phyloP scores from a whole-genome alignment of 352 stramenopile species.

The Pythium rhizo-oryzae region DNA sequence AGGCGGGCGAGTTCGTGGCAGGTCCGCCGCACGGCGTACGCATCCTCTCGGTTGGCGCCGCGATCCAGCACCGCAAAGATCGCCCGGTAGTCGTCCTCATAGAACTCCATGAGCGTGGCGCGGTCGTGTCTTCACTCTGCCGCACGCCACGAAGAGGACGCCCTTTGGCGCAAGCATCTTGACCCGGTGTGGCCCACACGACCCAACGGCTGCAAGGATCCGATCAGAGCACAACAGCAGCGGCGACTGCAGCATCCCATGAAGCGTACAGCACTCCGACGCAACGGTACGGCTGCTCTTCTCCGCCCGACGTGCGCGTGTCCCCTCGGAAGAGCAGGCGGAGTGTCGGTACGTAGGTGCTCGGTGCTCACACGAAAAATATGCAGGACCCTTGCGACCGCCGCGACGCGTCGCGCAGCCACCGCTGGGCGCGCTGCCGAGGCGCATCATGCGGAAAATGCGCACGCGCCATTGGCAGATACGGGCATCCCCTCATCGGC shows the following conservation, averaged over 20 bases:
- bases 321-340: neutral
- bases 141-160: neutral
- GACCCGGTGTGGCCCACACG: neutral
- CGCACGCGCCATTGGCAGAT: slow-evolving; percentile 19
- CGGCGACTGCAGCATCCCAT: neutral
- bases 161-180: too few relatives aligned
- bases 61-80: slow-evolving; percentile 43
- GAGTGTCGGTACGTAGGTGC: neutral
- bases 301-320: neutral
- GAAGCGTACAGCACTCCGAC: neutral
- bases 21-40: slow-evolving; percentile 53
- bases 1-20: slow-evolving; percentile 58
- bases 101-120: slow-evolving; percentile 62
- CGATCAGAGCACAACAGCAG: neutral
- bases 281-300: neutral
- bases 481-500: neutral
- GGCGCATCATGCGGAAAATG: slow-evolving; percentile 6
- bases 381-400: neutral
- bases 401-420: neutral
- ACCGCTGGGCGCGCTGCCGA: neutral
- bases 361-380: neutral
- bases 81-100: slow-evolving; percentile 38
- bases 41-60: slow-evolving; percentile 32
- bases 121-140: neutral
- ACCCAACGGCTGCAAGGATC: neutral